These are phyloP conservation scores for Ogataea ramenticola DNA, from an alignment of 805 yeast species.

Conservation along the genomic window DNA sequence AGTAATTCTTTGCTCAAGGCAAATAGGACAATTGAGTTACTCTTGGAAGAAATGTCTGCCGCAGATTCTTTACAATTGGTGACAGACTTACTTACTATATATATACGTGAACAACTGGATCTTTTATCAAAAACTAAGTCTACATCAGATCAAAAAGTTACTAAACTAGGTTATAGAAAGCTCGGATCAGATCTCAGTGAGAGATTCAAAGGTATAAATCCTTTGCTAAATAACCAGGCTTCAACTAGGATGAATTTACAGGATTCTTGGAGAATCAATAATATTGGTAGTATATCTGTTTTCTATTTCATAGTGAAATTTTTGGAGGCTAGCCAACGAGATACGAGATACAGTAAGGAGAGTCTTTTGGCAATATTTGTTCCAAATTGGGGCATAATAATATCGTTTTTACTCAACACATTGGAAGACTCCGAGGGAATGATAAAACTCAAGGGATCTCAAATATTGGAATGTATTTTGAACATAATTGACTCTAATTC, in stretches of 20 bases:
- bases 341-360: neutral
- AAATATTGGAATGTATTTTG: constrained; percentile 6
- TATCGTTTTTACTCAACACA: constrained; percentile 19
- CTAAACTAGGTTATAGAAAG: neutral
- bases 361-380: constrained; percentile 8
- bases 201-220: constrained; percentile 10
- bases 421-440: constrained; percentile 22
- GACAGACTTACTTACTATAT: neutral
- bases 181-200: neutral
- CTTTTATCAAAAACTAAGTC: neutral
- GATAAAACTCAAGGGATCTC: constrained; percentile 17
- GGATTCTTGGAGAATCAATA: constrained; percentile 12
- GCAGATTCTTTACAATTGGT: neutral
- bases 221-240: constrained; percentile 10
- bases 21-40: neutral
- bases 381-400: constrained; percentile 16
- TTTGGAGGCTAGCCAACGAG: neutral
- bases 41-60: neutral
- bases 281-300: constrained; percentile 9
- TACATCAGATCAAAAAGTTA: neutral
- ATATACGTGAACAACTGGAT: neutral
- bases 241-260: constrained; percentile 9
- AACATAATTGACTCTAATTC: constrained; percentile 2
- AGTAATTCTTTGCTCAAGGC: neutral
- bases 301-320: constrained; percentile 5